Evolutionary conservation across 176 grass and related monocot genomes (phyloP), one percentile per base, ranked within the genome.

Genomic region (Ensete glaucum): DNA sequence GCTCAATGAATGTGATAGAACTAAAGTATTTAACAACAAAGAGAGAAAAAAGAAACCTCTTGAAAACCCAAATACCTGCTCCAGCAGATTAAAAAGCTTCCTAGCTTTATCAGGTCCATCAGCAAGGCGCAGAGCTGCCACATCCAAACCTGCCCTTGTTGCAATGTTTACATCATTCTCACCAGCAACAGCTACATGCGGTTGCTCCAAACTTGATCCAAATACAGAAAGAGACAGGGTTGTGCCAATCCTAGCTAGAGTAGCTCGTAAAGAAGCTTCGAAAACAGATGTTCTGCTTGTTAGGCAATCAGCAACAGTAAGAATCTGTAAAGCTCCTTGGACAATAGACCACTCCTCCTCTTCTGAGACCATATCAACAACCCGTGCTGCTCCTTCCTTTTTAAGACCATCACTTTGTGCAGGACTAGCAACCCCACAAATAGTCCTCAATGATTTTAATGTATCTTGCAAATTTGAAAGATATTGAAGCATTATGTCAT

Each of bases 281-380:
- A 99, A 99, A 72, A 99, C 90, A 62, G 95, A 93, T 51, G 95
- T 85, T 72, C 95, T 81, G 75, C 81, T 89, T 4, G 86, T 94
- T 82, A 99, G 78, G 83, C 88, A 99, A 84, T 99, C 95, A 56
- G 86, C 95, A 75, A 99, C 91, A 66, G 91, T 99, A 82, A 99
- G 88, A 85, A 99, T 89, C 80, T 99, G 95, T 73, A 99, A 80
- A 81, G 90, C 85, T 71, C 90, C 95, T 85, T 99, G 95, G 62
- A 99, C 91, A 85, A 99, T 94, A 50, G 91, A 91, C 95, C 95
- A 99, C 79, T 99, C 95, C 78, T 99, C 95, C 81, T 99, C 95
- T 80, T 99, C 95, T 56, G 91, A 99, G 53, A 94, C 86, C 72
- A 87, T 86, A 89, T 93, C 88, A 52, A 79, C 58, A 56, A 67